Base-by-base conservation (phyloP, 306 rosid genomes). In the Acacia crassicarpa region DNA sequence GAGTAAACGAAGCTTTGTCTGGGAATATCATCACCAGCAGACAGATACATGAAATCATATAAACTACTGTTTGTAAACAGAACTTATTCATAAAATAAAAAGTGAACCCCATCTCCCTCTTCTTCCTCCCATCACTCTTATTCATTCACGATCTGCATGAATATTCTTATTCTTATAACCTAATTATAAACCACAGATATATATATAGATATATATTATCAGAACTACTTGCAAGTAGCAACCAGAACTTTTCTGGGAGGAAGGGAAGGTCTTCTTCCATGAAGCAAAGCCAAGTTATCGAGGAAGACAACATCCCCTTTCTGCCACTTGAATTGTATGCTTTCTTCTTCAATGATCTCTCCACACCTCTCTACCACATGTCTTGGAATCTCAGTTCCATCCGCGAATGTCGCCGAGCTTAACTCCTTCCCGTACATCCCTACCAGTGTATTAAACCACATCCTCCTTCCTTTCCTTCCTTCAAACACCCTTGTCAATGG, bases 201-300 rank as follows among this genome's bases (percentile, higher is more conserved):
- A 46, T 38, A 6, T 38, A 38, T 38, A 30, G 2, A 14, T 2
- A 46, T 38, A 6, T 38, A 38, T 38, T 38, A 38, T 38, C 41
- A 38, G 41, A 38, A 14, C 17, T 48, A 48, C 88, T 89, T 92
- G 92, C 94, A 91, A 0, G 92, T 94, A 51, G 92, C 81, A 74
- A 94, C 97, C 1, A 91, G 84, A 56, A 91, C 92, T 81, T 53
- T 90, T 81, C 98, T 90, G 0, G 97, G 98, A 70, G 98, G 93
- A 88, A 91, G 93, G 35, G 98, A 89, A 84, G 98, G 97, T 88
- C 97, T 87, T 87, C 97, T 86, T 76, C 97, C 97, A 88, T 92
- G 97, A 82, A 94, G 98, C 93, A 91, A 67, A 85, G 98, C 97
- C 62, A 71, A n/a, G 87, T 94, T 94, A 74, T 94, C 98, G 19